Conservation (phyloP, 2,329 filamentous ascomycete species). For the Delphinella strobiligena region DNA sequence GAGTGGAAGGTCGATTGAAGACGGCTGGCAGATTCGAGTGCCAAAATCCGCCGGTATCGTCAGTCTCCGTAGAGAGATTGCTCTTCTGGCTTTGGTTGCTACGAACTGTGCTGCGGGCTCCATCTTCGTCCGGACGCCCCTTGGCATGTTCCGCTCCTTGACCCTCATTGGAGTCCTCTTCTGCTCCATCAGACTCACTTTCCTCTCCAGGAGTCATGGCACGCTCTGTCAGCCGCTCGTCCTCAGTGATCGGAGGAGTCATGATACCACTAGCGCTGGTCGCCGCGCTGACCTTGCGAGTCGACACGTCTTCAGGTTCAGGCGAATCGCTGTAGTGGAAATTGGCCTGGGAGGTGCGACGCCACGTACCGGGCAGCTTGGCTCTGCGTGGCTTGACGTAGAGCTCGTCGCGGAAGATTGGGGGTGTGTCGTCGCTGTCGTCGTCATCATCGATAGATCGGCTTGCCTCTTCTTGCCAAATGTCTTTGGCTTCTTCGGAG, state of each 20-base stretch:
- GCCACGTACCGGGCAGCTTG: slow-evolving; percentile 31
- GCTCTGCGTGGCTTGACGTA: slow-evolving; percentile 23
- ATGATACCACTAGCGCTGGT: slow-evolving; percentile 16
- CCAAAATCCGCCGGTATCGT: slow-evolving; percentile 20
- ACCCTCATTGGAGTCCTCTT: slow-evolving; percentile 5
- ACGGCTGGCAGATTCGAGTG: slow-evolving; percentile 16
- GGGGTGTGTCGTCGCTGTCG: neutral
- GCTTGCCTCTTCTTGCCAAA: slow-evolving; percentile 38
- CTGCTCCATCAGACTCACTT: slow-evolving; percentile 6
- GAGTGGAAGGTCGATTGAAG: slow-evolving; percentile 4
- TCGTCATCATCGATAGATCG: slow-evolving; percentile 17
- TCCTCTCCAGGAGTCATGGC: neutral
- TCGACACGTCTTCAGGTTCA: slow-evolving; percentile 11
- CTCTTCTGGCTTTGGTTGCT: neutral
- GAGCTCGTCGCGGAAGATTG: slow-evolving; percentile 19
- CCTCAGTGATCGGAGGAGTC: slow-evolving; percentile 21
- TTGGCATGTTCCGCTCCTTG: neutral
- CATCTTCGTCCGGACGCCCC: neutral
- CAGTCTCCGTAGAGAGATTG: slow-evolving; percentile 8
- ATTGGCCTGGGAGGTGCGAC: slow-evolving; percentile 25
- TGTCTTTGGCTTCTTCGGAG: slow-evolving; percentile 19
- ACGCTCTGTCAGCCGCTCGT: slow-evolving; percentile 8
- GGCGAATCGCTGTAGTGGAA: slow-evolving; percentile 27
- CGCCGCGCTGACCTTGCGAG: slow-evolving; percentile 8
- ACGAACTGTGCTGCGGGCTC: neutral